Evolutionary conservation across 257 asterid genomes (phyloP).

Genomic region (Ligustrum vulgare): DNA sequence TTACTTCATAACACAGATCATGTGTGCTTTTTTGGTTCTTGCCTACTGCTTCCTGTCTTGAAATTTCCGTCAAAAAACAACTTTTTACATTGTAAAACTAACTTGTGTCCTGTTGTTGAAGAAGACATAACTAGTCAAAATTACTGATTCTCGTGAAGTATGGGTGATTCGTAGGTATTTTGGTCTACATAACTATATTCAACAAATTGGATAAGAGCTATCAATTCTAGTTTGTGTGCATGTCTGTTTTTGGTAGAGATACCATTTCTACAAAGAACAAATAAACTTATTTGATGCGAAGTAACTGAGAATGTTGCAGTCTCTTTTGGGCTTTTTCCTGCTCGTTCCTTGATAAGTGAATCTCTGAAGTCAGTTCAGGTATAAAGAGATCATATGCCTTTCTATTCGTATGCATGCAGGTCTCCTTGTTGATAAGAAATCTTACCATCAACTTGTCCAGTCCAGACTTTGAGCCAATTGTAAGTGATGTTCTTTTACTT

Average conservation of each 20-base stretch:
- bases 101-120: neutral
- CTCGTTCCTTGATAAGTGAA: neutral
- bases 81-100: neutral
- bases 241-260: neutral
- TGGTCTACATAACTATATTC: neutral
- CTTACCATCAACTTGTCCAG: conserved; percentile 80
- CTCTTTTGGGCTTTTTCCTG: neutral
- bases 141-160: too few relatives aligned
- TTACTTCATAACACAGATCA: neutral
- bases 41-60: neutral
- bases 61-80: neutral
- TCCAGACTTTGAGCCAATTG: conserved; percentile 84
- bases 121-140: neutral
- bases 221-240: neutral
- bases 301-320: neutral
- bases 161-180: neutral
- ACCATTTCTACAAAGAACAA: neutral
- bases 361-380: neutral
- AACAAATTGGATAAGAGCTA: neutral
- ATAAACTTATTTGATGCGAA: neutral
- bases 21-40: neutral
- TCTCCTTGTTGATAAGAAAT: conserved; percentile 79
- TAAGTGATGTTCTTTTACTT: conserved; percentile 45
- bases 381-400: conserved; percentile 20
- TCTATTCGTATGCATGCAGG: conserved; percentile 68